These are phyloP conservation scores for Elsinoe necatrix DNA, from an alignment of 2,329 filamentous ascomycete species.

Conservation along the genomic window DNA sequence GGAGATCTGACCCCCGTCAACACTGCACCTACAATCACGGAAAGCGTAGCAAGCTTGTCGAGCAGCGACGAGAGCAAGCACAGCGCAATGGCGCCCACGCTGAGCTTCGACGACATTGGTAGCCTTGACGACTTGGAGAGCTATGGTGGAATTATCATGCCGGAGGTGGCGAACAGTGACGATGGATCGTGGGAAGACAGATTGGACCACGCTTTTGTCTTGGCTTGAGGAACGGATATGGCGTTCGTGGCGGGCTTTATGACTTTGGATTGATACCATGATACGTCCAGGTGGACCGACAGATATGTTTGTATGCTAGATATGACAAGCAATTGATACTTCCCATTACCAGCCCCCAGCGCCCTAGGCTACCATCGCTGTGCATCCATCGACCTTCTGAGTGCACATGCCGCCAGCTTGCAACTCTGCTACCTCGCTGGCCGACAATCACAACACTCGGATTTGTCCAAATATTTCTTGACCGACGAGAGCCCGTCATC, in stretches of 20 bases:
- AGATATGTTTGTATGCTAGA: background rate
- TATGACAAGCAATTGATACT: background rate
- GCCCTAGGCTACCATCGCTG: background rate
- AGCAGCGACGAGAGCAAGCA: slow-evolving; percentile 41
- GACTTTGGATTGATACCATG: slow-evolving; percentile 11
- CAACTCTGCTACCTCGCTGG: background rate
- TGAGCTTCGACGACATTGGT: slow-evolving; percentile 40
- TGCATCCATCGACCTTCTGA: too few species aligned
- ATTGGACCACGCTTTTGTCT: slow-evolving; percentile 5
- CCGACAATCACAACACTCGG: too few species aligned
- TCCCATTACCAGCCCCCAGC: background rate
- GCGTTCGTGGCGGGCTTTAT: background rate
- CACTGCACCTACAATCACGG: slow-evolving; percentile 30
- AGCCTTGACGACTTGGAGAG: slow-evolving; percentile 21
- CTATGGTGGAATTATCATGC: slow-evolving; percentile 26
- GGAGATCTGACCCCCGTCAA: slow-evolving; percentile 19
- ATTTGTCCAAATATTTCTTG: too few species aligned
- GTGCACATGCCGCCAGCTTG: background rate
- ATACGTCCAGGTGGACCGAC: background rate
- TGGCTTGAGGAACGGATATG: background rate
- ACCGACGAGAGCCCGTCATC: too few species aligned
- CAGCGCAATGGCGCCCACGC: slow-evolving; percentile 40
- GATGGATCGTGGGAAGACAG: slow-evolving; percentile 18
- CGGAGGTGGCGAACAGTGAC: slow-evolving; percentile 21
- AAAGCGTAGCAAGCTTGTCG: slow-evolving; percentile 49